Base-by-base conservation (phyloP, 106 monocot species). In the Apostasia shenzhenica region DNA sequence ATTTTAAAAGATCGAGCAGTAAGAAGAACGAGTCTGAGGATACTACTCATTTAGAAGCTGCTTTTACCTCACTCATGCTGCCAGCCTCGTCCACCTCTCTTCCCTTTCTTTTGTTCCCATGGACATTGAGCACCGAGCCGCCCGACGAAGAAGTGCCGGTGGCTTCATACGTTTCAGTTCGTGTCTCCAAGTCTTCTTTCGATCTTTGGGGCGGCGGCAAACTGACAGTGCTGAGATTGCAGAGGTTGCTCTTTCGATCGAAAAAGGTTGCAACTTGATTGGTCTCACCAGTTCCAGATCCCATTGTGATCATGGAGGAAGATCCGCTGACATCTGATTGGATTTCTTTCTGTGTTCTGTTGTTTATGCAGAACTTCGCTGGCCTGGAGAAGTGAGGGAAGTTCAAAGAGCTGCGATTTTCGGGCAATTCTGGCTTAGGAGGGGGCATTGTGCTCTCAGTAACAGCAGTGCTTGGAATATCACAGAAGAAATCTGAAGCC, bases 401-500 rank as follows among this genome's bases (percentile, higher is more conserved):
- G 8, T 85, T 82, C 8, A 70, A n/a, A 42, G 56, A 4, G 14
- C 62, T 58, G 8, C 61, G 10, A 47, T 38, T 73, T 3, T 41
- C 65, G 8, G 67, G 72, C 5, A 41, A 45, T 4, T 56, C 48
- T 0, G 55, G 59, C 63, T 70, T 79, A 41, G 89, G 84, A 42
- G 82, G 80, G 14, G 84, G 73, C 77, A 78, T 70, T n/a, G 45
- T 43, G 45, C 45, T 63, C 45, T 65, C 65, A 65, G 8, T 37
- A 37, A 43, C 8, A 49, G 43, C 48, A 14, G 46, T 2, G 26
- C 48, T 73, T 3, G 91, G 80, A 71, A 83, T 69, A 46, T 80
- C 95, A 57, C 55, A 73, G 63, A 91, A 84, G 55, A 94, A 83
- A 40, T 91, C 88, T 0, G 79, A 76, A 14, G 26, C 48, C 48